Conservation (phyloP, 2,329 filamentous ascomycete species). For the Cordyceps militaris region DNA sequence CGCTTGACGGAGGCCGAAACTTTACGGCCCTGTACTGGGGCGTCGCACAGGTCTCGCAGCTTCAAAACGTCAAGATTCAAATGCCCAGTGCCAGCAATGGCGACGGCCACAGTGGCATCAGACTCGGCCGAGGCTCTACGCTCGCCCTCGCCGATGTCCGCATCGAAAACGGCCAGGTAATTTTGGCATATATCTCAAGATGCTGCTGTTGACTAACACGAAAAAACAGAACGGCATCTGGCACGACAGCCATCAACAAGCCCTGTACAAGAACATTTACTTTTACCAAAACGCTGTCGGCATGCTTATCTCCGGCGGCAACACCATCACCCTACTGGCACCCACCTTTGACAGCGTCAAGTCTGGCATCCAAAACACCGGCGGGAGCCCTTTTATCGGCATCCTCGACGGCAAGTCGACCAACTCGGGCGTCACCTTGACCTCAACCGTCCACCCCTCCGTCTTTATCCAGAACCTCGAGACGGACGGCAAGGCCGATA, state of each 20-base stretch:
- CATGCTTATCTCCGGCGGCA: constrained; percentile 24
- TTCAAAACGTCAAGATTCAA: constrained; percentile 36
- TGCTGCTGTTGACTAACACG: not conserved
- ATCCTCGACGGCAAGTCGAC: constrained; percentile 34
- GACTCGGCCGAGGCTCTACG: constrained; percentile 34
- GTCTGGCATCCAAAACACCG: constrained; percentile 29
- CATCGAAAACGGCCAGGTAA: constrained; percentile 30
- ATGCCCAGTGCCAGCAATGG: constrained; percentile 31
- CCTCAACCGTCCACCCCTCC: constrained; percentile 31
- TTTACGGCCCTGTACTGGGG: constrained; percentile 38
- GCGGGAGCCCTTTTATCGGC: constrained; percentile 33
- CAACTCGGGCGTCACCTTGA: constrained; percentile 35
- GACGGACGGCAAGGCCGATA: constrained; percentile 32
- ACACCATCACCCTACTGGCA: constrained; percentile 33
- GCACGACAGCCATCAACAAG: constrained; percentile 37
- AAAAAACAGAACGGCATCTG: constrained; percentile 29
- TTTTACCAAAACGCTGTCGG: constrained; percentile 36
- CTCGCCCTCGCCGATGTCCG: constrained; percentile 34
- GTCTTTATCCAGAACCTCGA: constrained; percentile 37
- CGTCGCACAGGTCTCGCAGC: constrained; percentile 35
- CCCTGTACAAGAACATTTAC: constrained; percentile 36
- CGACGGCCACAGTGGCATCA: constrained; percentile 35
- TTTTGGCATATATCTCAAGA: not conserved
- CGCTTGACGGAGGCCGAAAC: constrained; percentile 25
- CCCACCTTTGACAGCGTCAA: constrained; percentile 35